Percentiles rank a stretch among this genome's conserved stretches.
phyloP scores from a whole-genome alignment of 768 basidiomycete genomes.

The Tylopilus vinaceipallidus region DNA sequence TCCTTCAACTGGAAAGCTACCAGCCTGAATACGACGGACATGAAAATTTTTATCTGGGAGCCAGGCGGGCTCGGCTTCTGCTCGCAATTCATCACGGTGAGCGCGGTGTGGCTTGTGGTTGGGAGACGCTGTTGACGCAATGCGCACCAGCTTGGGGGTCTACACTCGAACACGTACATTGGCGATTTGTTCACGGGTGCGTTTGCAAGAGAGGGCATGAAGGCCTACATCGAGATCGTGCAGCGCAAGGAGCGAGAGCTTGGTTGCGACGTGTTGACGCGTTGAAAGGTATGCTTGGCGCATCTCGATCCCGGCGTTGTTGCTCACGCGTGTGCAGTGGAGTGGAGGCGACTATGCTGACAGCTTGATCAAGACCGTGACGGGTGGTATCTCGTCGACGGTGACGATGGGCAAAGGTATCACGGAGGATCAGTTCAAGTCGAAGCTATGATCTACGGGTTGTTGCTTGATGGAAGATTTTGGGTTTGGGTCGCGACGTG shows the following conservation, averaged over 20 bases:
- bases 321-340: conserved; percentile 56
- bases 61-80: conserved; percentile 94
- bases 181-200: conserved; percentile 87
- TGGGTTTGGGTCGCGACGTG: too few relatives aligned
- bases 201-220: conserved; percentile 95
- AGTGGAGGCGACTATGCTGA: conserved; percentile 94
- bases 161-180: conserved; percentile 97
- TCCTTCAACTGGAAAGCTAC: conserved; percentile 96
- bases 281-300: conserved; percentile 74
- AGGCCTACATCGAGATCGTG: conserved; percentile 94
- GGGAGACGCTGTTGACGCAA: conserved; percentile 1
- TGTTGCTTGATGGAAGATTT: too few relatives aligned
- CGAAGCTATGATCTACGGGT: conserved; percentile 51
- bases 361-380: conserved; percentile 90
- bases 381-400: conserved; percentile 94
- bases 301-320: conserved; percentile 3
- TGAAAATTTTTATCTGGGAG: conserved; percentile 89
- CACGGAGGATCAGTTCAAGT: conserved; percentile 81
- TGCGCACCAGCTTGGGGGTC: conserved; percentile 68
- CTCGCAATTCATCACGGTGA: conserved; percentile 98
- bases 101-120: conserved; percentile 23
- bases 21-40: conserved; percentile 80
- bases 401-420: conserved; percentile 99
- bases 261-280: conserved; percentile 94
- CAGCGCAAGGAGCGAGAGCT: conserved; percentile 92